Evolutionary conservation across 139 green algal genomes (phyloP).

Genomic region (Chlorella sp.): DNA sequence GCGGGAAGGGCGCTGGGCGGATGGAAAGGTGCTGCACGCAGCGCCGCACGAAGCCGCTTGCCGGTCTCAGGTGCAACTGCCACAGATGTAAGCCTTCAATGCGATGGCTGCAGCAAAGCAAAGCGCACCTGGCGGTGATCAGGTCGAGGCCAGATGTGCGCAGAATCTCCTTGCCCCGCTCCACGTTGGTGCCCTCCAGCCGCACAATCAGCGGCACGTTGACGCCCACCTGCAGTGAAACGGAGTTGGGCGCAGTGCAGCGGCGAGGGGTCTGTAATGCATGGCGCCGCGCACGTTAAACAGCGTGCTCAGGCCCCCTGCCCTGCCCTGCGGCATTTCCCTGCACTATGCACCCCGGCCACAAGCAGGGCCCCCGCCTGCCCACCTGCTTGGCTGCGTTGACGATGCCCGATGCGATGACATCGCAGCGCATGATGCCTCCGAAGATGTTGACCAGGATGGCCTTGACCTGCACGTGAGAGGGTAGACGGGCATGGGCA

Average conservation of each 20-base stretch:
- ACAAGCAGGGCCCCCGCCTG: background rate
- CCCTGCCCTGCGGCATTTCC: too few relatives aligned
- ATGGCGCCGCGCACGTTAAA: background rate
- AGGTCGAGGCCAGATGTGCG: slow-evolving; percentile 77
- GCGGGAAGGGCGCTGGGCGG: too few relatives aligned
- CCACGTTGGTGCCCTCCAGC: slow-evolving; percentile 99
- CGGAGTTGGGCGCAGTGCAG: slow-evolving; percentile 33
- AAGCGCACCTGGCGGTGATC: slow-evolving; percentile 71
- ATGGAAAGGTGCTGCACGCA: too few relatives aligned
- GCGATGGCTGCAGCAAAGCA: too few relatives aligned
- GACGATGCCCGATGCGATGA: slow-evolving; percentile 98
- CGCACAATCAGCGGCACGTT: slow-evolving; percentile 93
- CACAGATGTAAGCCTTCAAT: too few relatives aligned
- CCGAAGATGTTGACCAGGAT: slow-evolving; percentile 99
- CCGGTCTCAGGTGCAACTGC: too few relatives aligned
- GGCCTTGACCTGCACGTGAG: slow-evolving; percentile 82
- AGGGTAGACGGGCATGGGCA: too few relatives aligned
- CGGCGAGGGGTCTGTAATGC: background rate
- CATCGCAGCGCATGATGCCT: slow-evolving; percentile 99
- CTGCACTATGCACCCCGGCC: background rate
- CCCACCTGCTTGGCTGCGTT: slow-evolving; percentile 93
- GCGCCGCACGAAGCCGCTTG: too few relatives aligned
- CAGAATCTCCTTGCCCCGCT: slow-evolving; percentile 93
- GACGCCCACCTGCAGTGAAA: slow-evolving; percentile 69
- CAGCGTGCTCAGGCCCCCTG: background rate